A percentile compares a stretch with the other conserved stretches of the same genome.
Conservation (phyloP, 305 asterid species). For the Fraxinus platypoda region DNA sequence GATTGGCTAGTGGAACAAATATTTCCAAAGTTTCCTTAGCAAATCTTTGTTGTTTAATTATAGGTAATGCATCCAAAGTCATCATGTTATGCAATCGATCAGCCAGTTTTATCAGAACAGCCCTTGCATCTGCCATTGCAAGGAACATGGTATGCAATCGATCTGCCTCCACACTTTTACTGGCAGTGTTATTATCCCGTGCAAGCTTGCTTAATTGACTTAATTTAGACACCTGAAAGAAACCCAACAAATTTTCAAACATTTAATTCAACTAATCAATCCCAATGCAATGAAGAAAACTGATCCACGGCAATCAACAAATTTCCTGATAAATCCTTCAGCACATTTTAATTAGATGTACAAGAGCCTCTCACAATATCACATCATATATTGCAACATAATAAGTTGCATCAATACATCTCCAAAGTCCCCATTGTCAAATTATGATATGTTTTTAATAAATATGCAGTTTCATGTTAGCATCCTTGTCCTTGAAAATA, state of each 20-base stretch:
- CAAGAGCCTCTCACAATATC: slow-evolving; percentile 8
- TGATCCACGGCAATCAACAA: background rate
- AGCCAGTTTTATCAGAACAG: slow-evolving; percentile 87
- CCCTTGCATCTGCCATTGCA: slow-evolving; percentile 49
- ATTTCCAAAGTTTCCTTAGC: slow-evolving; percentile 93
- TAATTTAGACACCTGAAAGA: slow-evolving; percentile 75
- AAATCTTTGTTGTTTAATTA: slow-evolving; percentile 75
- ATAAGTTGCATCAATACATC: background rate
- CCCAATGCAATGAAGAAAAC: background rate
- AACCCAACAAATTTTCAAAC: slow-evolving; percentile 22
- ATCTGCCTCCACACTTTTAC: slow-evolving; percentile 86
- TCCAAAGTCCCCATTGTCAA: background rate
- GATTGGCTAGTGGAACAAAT: slow-evolving; percentile 85
- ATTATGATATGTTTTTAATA: background rate
- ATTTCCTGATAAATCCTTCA: background rate
- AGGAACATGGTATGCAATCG: slow-evolving; percentile 41
- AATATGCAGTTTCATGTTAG: background rate
- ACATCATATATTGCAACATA: background rate
- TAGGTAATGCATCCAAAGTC: slow-evolving; percentile 80
- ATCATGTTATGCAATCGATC: slow-evolving; percentile 85
- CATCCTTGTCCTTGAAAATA: background rate
- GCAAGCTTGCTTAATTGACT: slow-evolving; percentile 99
- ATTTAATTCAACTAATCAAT: background rate
- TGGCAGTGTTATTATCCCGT: slow-evolving; percentile 81
- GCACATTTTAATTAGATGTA: background rate